Evolutionary conservation across 2,329 filamentous ascomycete genomes (phyloP), one percentile per base, ranked within the genome.

Genomic region (Tolypocladium tundrense): DNA sequence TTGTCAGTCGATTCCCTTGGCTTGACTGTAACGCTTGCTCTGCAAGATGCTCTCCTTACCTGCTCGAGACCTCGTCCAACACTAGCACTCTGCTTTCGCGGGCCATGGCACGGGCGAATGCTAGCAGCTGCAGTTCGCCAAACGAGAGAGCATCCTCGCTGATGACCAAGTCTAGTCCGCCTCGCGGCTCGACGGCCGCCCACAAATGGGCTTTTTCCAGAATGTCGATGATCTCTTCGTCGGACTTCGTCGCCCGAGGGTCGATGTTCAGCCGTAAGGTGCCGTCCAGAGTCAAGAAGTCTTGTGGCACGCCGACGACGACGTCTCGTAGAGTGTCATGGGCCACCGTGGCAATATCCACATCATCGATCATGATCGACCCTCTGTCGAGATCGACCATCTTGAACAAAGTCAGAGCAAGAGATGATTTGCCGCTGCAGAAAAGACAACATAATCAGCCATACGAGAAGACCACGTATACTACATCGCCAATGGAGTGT

Each of bases 341-440:
- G 92, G 92, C 92, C 92, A 97, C 67, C 87, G 87, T 33, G 31
- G 31, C 31, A 33, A 33, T 33, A 33, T 33, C 31, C 31, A 33
- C 31, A 33, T 33, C 31, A 33, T 33, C 31, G 31, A 33, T 33
- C 31, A 33, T 33, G 31, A 33, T 33, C 31, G 31, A 33, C 31
- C 31, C 31, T 33, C 9, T 8, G 31, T 33, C 31, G 31, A 33
- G 31, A 33, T 33, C 31, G 31, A 33, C 31, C 31, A 33, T 33
- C 31, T 33, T 33, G 31, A 33, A 33, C 31, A 33, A 33, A 8
- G 31, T 33, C 31, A 33, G 31, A 33, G 31, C 31, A 33, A 33
- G 31, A 33, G 31, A 33, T 33, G 31, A 33, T 33, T 33, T 33
- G 7, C 31, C 31, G 31, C 31, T 33, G 8, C 31, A 9, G 31